Evolutionary conservation across 2,329 filamentous ascomycete genomes (phyloP).

Genomic region (Fusarium luffae): DNA sequence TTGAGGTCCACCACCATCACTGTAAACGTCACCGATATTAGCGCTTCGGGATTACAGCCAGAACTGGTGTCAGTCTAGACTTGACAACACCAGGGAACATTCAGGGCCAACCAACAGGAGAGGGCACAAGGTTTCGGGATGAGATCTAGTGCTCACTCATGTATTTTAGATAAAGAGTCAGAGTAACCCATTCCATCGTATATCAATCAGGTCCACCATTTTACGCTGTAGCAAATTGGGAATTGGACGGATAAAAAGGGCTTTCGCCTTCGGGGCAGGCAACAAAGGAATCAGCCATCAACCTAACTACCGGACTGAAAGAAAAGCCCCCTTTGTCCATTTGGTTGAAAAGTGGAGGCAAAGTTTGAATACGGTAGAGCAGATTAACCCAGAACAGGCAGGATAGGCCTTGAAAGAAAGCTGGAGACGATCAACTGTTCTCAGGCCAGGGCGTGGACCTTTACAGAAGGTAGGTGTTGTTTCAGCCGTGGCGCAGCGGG

Average conservation of each 20-base stretch:
- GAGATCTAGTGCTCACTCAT: neutral
- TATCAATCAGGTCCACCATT: neutral
- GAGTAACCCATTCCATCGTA: neutral
- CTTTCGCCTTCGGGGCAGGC: neutral
- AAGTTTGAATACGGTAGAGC: neutral
- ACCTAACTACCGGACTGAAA: slow-evolving; percentile 10
- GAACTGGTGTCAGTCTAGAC: neutral
- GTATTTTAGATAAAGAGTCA: neutral
- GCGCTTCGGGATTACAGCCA: slow-evolving; percentile 8
- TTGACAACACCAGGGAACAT: neutral
- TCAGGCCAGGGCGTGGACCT: neutral
- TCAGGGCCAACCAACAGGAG: slow-evolving; percentile 12
- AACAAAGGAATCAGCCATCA: neutral
- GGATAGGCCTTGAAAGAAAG: neutral
- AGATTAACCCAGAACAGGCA: neutral
- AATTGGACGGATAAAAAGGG: slow-evolving; percentile 1
- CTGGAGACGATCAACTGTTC: slow-evolving; percentile 10
- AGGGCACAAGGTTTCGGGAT: slow-evolving; percentile 12
- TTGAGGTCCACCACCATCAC: neutral
- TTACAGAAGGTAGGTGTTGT: slow-evolving; percentile 2
- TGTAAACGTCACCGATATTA: slow-evolving; percentile 24
- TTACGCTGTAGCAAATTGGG: slow-evolving; percentile 21
- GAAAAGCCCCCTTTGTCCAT: slow-evolving; percentile 15
- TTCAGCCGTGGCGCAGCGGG: slow-evolving; percentile 24
- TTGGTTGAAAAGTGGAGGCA: slow-evolving; percentile 24